Base-by-base conservation (phyloP, 1,284 basidiomycete species). In the Malassezia restricta region DNA sequence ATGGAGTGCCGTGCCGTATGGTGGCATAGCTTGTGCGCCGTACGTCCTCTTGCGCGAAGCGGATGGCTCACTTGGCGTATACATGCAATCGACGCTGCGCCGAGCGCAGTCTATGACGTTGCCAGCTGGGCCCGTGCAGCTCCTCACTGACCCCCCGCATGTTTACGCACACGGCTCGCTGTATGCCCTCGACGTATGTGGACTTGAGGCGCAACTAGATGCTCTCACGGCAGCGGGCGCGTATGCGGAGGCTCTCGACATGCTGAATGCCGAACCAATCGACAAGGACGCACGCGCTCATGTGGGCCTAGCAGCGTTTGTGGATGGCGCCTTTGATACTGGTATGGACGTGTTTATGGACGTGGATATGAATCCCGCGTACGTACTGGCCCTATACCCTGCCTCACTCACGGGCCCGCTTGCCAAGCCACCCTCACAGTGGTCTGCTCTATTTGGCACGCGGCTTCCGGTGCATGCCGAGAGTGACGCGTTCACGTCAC, bases 351-450 rank as follows among this genome's bases (percentile, higher is more conserved):
- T 82, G 0, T 92, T 98, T 71, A 81, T 91, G 45, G 81, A 84
- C 39, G 81, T 92, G 40, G 85, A 96, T 61, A 79, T 88, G 58
- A 92, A 94, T 65, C 92, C 92, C 0, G 87, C 89, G 2, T 87
- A 91, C 66, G 87, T 98, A 0, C 80, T 98, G 11, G 85, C 90
- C 0, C 76, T 96, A 4, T 98, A 87, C 72, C 87, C 89, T 0
- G 79, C 84, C 42, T 77, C 77, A 14, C 81, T 98, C 1, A 80
- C 89, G 0, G 92, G 92, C 4, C 78, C 85, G 30, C 75, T 96
- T 9, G 78, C 82, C 11, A 79, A 84, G 0, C 79, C 82, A 12
- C 79, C 76, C 32, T 69, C 82, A 1, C 77, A 79, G n/a, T 92
- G 90, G 87, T 84, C 91, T 68, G 76, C 79, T 3, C 75, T 92